These are phyloP conservation scores for Backusella macrospora DNA, from an alignment of 192 early-diverging fungal genomes.

Conservation along the genomic window DNA sequence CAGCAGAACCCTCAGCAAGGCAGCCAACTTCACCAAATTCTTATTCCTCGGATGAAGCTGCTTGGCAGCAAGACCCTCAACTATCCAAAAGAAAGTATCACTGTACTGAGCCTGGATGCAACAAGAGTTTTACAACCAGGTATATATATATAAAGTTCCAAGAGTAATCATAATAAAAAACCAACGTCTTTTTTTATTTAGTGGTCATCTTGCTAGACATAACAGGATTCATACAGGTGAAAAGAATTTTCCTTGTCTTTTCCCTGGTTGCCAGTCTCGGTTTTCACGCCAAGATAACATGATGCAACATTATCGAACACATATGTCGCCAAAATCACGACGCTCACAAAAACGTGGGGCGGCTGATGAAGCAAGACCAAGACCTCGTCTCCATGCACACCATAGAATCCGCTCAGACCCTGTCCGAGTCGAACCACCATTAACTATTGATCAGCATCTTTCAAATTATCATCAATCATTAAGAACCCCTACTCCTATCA, in stretches of 20 bases:
- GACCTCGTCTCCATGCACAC: constrained; percentile 35
- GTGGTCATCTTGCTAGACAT: constrained; percentile 81
- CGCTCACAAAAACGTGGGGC: constrained; percentile 32
- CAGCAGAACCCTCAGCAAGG: constrained; percentile 7
- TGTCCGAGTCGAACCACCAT: constrained; percentile 21
- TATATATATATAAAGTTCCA: constrained; percentile 21
- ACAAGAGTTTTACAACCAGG: constrained; percentile 78
- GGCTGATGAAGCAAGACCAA: constrained; percentile 30
- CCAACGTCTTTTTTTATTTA: constrained; percentile 22
- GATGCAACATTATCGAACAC: constrained; percentile 84
- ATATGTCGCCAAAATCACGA: constrained; percentile 68
- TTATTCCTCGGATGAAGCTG: background rate
- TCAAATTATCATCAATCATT: constrained; percentile 35
- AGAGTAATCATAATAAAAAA: constrained; percentile 2
- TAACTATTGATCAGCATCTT: constrained; percentile 40
- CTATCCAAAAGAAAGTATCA: constrained; percentile 65
- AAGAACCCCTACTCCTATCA: constrained; percentile 3
- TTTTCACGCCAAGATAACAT: constrained; percentile 84
- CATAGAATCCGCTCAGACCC: constrained; percentile 38
- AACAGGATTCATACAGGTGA: constrained; percentile 79
- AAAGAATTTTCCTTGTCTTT: constrained; percentile 71
- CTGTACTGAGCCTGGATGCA: constrained; percentile 63
- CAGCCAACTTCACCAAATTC: constrained; percentile 8
- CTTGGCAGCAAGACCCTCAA: constrained; percentile 8
- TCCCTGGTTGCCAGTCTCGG: constrained; percentile 66